Evolutionary conservation across 352 stramenopile genomes (phyloP).

Genomic region (Phytopythium sindhum): DNA sequence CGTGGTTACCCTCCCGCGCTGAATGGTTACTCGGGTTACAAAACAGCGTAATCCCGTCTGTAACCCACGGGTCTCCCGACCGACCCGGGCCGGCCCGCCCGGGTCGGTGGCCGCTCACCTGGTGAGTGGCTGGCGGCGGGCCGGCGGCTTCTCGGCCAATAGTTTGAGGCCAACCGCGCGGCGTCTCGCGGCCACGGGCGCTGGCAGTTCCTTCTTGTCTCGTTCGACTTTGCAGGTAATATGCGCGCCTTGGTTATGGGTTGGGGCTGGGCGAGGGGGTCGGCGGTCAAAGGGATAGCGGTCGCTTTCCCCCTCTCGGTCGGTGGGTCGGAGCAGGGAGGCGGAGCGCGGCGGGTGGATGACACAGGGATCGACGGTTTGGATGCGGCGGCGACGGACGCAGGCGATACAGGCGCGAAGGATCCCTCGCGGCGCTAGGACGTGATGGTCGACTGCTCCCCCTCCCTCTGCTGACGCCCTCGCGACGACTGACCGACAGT

Average conservation of each 20-base stretch:
- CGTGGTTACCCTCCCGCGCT: too few species aligned
- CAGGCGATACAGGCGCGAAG: too few species aligned
- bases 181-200: slow-evolving; percentile 1
- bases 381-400: too few species aligned
- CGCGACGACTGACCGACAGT: too few species aligned
- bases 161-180: slow-evolving; percentile 41
- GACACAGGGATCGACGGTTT: too few species aligned
- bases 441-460: too few species aligned
- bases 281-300: not conserved
- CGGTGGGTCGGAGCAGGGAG: too few species aligned
- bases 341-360: too few species aligned
- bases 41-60: too few species aligned
- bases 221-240: slow-evolving; percentile 75
- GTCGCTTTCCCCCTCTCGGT: too few species aligned
- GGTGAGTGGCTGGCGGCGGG: slow-evolving; percentile 28
- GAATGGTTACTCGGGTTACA: not conserved
- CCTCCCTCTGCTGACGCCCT: too few species aligned
- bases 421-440: too few species aligned
- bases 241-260: not conserved
- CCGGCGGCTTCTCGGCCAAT: slow-evolving; percentile 74
- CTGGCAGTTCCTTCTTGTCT: slow-evolving; percentile 77
- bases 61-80: slow-evolving; percentile 1
- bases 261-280: not conserved
- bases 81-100: not conserved
- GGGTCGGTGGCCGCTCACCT: not conserved